Evolutionary conservation across 2,329 filamentous ascomycete species (phyloP), one percentile per base, ranked within the genome.

Genomic region (Allantophomopsis cytisporea): DNA sequence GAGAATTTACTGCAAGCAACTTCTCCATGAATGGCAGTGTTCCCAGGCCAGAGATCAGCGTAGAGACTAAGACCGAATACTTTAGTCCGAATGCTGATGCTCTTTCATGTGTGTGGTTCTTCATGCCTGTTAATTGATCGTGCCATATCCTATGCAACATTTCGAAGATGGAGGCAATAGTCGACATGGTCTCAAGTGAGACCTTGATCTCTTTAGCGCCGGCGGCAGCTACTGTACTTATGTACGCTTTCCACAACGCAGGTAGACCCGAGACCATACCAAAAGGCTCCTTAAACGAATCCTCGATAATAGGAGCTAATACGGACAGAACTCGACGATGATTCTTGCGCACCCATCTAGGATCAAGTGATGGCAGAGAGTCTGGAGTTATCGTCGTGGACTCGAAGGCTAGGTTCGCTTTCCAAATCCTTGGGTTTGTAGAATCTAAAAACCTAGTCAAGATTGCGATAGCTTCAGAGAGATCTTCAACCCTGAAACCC

Each of bases 181-280:
- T 89, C 44, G 77, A 73, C 52, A 84, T 83, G 1, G 87, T 84
- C 44, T 96, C 89, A 11, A 73, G 72, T 0, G 86, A 87, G 6
- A 88, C 79, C 50, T 89, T 94, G 49, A 98, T 81, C 58, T 98
- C 91, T 59, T 94, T 94, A 33, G 69, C 71, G 17, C 80, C 80
- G 31, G 83, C 82, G 37, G 72, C 70, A 2, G 76, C 71, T 18
- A 87, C 64, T 1, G 79, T 73, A 3, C 65, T 61, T 34, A 84
- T 65, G 11, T 86, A 63, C 1, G 70, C 64, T 20, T 63, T 57
- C 80, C 80, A 84, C 31, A 84, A 64, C 37, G 60, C 64, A 1
- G 63, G 54, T 8, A 59, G 49, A 45, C 73, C 83, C 14, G 7
- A 20, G 18, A 4, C 70, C 69, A 2, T 71, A 74, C 66, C 7